A percentile compares a stretch with the other conserved stretches of the same genome.
phyloP scores from a whole-genome alignment of 148 eudicot genomes.

The Rhododendron ovatum region DNA sequence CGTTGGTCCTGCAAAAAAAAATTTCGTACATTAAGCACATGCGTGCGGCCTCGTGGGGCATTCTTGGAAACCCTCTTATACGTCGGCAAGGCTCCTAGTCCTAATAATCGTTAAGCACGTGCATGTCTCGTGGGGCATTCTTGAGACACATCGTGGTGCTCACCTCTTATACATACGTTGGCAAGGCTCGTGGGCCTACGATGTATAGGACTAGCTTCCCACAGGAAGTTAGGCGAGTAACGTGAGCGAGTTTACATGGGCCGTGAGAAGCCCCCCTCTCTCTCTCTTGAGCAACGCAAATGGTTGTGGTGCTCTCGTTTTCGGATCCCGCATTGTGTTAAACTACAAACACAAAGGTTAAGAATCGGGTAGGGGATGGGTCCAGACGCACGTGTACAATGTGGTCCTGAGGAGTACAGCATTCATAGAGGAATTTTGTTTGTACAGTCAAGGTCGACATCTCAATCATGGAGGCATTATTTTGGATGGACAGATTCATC shows the following conservation, averaged over 20 bases:
- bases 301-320: neutral
- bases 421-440: conserved; percentile 33
- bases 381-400: conserved; percentile 45
- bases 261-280: neutral
- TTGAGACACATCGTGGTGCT: neutral
- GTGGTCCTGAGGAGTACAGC: conserved; percentile 29
- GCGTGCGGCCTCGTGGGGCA: neutral
- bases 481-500: conserved; percentile 26
- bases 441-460: conserved; percentile 40
- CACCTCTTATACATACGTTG: neutral
- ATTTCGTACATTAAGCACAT: neutral
- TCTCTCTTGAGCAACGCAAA: neutral
- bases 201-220: neutral
- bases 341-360: neutral
- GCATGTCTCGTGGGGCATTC: neutral
- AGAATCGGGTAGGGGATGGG: conserved; percentile 10
- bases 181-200: neutral
- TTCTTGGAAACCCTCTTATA: too few species aligned
- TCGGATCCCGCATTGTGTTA: neutral
- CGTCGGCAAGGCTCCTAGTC: too few species aligned
- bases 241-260: neutral
- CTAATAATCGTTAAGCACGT: neutral
- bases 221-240: neutral
- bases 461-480: conserved; percentile 60
- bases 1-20: neutral